These are phyloP conservation scores for Ailanthus altissimus DNA, from an alignment of 345 rosid species.

Conservation along the genomic window DNA sequence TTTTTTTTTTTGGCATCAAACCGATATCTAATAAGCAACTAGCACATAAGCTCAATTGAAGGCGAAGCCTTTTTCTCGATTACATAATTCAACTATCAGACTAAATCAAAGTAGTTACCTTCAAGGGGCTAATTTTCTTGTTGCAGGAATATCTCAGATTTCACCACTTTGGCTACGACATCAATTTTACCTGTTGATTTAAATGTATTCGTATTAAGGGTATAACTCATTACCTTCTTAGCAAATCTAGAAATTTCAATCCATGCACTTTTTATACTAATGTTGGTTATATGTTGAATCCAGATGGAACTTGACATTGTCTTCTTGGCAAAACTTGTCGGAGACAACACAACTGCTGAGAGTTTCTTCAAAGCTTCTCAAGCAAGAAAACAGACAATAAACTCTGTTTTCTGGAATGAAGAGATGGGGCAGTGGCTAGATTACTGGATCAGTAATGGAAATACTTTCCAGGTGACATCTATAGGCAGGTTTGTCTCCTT, in stretches of 20 bases:
- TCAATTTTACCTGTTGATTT: constrained; percentile 84
- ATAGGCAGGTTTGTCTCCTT: not conserved
- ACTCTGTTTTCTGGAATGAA: constrained; percentile 72
- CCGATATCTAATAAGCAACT: not conserved
- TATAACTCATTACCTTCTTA: constrained; percentile 25
- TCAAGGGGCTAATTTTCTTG: not conserved
- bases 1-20: not conserved
- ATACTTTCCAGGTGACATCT: constrained; percentile 29
- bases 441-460: constrained; percentile 55
- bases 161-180: constrained; percentile 70
- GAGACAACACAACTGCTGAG: constrained; percentile 43
- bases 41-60: not conserved
- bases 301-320: constrained; percentile 94
- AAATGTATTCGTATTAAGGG: constrained; percentile 72
- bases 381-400: constrained; percentile 58
- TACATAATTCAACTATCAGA: not conserved
- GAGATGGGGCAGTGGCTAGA: constrained; percentile 86
- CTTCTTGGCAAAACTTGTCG: constrained; percentile 57
- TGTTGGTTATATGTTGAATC: constrained; percentile 16
- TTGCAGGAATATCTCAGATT: constrained; percentile 57
- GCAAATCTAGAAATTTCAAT: not conserved
- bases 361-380: constrained; percentile 54
- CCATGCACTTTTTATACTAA: constrained; percentile 8
- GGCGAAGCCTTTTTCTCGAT: not conserved
- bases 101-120: not conserved